Base-by-base conservation (phyloP, 2,329 filamentous ascomycete species). In the Lasiodiplodia sp. region DNA sequence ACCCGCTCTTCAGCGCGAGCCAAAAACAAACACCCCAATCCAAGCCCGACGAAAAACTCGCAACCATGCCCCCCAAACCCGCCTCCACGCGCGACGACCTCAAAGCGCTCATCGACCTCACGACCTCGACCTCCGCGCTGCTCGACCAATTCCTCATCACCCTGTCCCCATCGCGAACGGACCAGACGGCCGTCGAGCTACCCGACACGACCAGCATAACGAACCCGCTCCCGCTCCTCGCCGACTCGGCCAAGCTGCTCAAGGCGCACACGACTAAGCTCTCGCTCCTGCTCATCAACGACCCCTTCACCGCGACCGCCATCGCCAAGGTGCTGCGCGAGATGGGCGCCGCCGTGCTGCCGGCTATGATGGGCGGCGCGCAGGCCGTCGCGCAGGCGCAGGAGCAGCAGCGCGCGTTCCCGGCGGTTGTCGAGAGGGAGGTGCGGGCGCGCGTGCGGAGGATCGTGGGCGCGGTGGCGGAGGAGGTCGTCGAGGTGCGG, bases 251-350 rank as follows among this genome's bases (percentile, higher is more conserved):
- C 0, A 87, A 86, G 31, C 85, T 96, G 5, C 88, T 97, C 69
- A 90, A 88, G 77, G 92, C 94, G 0, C 93, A 97, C 76, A 88
- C 90, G 1, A 97, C 94, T 6, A 97, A 97, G 71, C 85, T 97
- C 31, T 95, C 92, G 0, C 89, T 97, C 0, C 87, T 98, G 14
- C 87, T 96, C 1, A 91, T 96, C 75, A 97, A 92, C 75, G 87
- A 92, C 21, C 94, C 95, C 0, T 96, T 97, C 73, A 96, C 94
- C 0, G 90, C 92, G 0, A 89, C 90, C 0, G 94, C 93, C 5
- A 85, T 97, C 40, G 82, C 81, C 11, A 89, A 86, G 28, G 88
- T 96, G 16, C 82, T 97, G 4, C 85, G 87, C 40, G 89, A 94
- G 69, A 85, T 97, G n/a, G 86, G 90, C 25, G 85, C 87, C 14